Percentiles rank a stretch among this genome's conserved stretches.
Evolutionary conservation across 768 basidiomycete genomes (phyloP).

Genomic region (Scleroderma citrinum): DNA sequence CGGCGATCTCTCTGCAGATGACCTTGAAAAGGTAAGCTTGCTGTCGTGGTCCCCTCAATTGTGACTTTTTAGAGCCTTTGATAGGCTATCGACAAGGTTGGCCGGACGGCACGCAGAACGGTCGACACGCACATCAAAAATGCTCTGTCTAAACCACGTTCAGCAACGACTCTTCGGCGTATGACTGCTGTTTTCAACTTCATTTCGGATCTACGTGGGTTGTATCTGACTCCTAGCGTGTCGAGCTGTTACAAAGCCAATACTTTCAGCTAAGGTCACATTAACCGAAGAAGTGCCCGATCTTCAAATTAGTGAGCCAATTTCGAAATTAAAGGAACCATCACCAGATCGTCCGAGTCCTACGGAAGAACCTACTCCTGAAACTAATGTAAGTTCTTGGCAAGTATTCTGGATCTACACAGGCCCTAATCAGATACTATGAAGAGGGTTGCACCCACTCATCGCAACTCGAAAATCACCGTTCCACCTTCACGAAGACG

Average conservation of each 20-base stretch:
- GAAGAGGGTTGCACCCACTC: slow-evolving; percentile 10
- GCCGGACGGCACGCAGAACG: slow-evolving; percentile 61
- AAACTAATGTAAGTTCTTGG: slow-evolving; percentile 17
- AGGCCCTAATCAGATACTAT: slow-evolving; percentile 4
- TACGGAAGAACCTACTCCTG: slow-evolving; percentile 4
- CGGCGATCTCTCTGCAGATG: slow-evolving; percentile 46
- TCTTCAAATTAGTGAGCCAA: slow-evolving; percentile 26
- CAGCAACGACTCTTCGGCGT: slow-evolving; percentile 61
- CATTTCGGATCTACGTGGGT: slow-evolving; percentile 58
- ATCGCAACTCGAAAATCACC: slow-evolving; percentile 4
- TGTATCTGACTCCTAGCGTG: slow-evolving; percentile 5
- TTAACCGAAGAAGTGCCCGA: slow-evolving; percentile 42
- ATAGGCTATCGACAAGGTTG: slow-evolving; percentile 61
- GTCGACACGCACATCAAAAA: slow-evolving; percentile 69
- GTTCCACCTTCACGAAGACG: slow-evolving; percentile 2
- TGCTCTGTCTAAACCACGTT: slow-evolving; percentile 60
- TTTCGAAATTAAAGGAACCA: slow-evolving; percentile 9
- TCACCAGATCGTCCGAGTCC: slow-evolving; percentile 2
- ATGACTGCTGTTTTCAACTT: slow-evolving; percentile 72
- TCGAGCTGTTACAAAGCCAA: slow-evolving; percentile 9
- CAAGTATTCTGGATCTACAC: background rate
- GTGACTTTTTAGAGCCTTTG: slow-evolving; percentile 1
- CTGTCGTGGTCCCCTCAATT: background rate
- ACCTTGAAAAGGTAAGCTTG: slow-evolving; percentile 58
- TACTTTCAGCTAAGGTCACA: slow-evolving; percentile 43